Percentiles rank a stretch among this genome's conserved stretches.
Evolutionary conservation across 805 yeast genomes (phyloP).

Genomic region (Sugiyamaella marilandica): DNA sequence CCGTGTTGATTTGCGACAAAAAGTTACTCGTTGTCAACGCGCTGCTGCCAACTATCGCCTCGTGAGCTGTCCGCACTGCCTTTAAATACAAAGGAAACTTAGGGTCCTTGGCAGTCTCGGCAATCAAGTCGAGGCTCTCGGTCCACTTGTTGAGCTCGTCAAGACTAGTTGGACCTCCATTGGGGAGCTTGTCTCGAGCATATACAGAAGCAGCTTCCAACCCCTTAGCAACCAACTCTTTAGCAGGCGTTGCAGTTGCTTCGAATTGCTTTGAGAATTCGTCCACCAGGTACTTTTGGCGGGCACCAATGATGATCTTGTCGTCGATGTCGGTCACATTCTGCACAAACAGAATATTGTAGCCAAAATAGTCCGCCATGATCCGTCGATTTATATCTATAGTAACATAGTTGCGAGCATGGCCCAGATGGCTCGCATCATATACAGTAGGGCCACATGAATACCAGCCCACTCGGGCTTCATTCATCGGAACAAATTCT

Average conservation of each 20-base stretch:
- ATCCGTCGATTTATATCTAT: conserved; percentile 90
- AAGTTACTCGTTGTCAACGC: conserved; percentile 29
- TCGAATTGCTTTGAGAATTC: conserved; percentile 41
- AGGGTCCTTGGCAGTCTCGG: conserved; percentile 56
- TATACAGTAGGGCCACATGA: conserved; percentile 98
- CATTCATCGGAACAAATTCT: conserved; percentile 64
- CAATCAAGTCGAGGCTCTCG: conserved; percentile 38
- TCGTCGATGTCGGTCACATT: conserved; percentile 99
- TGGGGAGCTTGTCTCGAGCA: conserved; percentile 38
- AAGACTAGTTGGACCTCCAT: conserved; percentile 2
- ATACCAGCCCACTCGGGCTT: conserved; percentile 78
- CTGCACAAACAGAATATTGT: conserved; percentile 81
- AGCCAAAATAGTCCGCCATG: conserved; percentile 86
- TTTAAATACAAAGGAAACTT: conserved; percentile 80
- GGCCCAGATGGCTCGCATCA: conserved; percentile 96
- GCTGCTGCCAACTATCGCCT: conserved; percentile 35
- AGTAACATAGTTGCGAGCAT: conserved; percentile 94
- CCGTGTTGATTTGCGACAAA: conserved; percentile 59
- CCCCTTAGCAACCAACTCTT: conserved; percentile 38
- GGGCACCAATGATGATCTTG: conserved; percentile 89
- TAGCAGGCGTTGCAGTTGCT: conserved; percentile 27
- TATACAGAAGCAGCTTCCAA: conserved; percentile 45
- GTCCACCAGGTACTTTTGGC: conserved; percentile 79
- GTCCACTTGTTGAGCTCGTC: conserved; percentile 10
- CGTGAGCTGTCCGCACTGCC: conserved; percentile 52